Base-by-base conservation (phyloP, 2,329 filamentous ascomycete species). In the Pseudocercospora crystallina region DNA sequence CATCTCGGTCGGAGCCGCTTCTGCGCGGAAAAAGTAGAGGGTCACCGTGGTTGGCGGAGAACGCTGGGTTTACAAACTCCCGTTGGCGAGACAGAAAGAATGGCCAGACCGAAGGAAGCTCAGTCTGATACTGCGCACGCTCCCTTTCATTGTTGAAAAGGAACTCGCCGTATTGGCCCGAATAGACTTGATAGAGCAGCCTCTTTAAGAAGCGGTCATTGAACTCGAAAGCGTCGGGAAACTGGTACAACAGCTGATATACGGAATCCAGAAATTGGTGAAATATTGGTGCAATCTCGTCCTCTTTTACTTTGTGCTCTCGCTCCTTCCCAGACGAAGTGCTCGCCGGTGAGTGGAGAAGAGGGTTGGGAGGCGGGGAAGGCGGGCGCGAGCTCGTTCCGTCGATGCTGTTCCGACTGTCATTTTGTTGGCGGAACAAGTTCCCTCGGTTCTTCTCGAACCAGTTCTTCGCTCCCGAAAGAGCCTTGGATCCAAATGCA, bases 201-300 rank as follows among this genome's bases (percentile, higher is more conserved):
- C 94, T 84, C 20, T 90, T 82, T 5, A 99, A 75, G 69, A 99
- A 97, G 4, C 92, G 84, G 68, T 97, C 94, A 61, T 95, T 97
- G 72, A 90, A 99, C 69, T 99, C 92, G 66, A 99, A 99, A 0
- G 91, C 86, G 5, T 83, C 87, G 0, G 90, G 90, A 62, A 92
- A 78, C 67, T 97, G 94, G 54, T 88, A 80, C 17, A 95, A 74
- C 26, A 99, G 78, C 69, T 99, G 94, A 67, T 94, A 97, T 1
- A 89, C 90, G 33, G 90, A 90, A 65, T 97, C 94, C 8, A 99
- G 80, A 71, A 97, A 99, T 66, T 99, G 94, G 64, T 99, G 94
- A 71, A 99, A 99, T 17, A 99, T 89, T 0, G 94, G 94, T 53
- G 90, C 95, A 31, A 95, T 87, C 74, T 97, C 94, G 60, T 89